Conservation (phyloP, 2,329 filamentous ascomycete species). For the Gnomoniopsis sp. region DNA sequence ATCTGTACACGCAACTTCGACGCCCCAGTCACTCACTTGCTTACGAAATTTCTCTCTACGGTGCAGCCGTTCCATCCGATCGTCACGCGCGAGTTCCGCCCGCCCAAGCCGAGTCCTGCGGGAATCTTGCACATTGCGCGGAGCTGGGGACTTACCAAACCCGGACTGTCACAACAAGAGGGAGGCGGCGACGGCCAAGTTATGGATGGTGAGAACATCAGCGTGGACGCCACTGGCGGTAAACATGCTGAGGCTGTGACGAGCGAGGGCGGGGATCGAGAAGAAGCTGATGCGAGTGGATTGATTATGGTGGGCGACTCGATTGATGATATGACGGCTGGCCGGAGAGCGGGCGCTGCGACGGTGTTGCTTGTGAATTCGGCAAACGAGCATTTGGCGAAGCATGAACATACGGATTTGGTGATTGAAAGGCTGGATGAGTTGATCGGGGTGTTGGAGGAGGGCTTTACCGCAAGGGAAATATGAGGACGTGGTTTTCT, state of each 20-base stretch:
- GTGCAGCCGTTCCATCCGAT: constrained; percentile 68
- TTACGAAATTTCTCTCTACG: constrained; percentile 68
- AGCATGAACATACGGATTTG: constrained; percentile 74
- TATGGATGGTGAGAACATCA: constrained; percentile 1
- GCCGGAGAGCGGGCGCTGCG: constrained; percentile 75
- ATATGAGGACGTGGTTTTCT: constrained; percentile 12
- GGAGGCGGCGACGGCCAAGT: constrained; percentile 6
- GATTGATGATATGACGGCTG: constrained; percentile 90
- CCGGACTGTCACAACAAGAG: background rate
- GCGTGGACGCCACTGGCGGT: constrained; percentile 10
- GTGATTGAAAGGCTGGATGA: constrained; percentile 72
- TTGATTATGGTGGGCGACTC: constrained; percentile 73
- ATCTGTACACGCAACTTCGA: constrained; percentile 97
- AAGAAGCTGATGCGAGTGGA: constrained; percentile 39
- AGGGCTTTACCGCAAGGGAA: constrained; percentile 62
- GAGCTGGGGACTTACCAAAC: constrained; percentile 61
- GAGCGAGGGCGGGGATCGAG: constrained; percentile 22
- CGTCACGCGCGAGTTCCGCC: constrained; percentile 77
- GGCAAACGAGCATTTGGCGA: constrained; percentile 67
- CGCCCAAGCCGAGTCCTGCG: constrained; percentile 83
- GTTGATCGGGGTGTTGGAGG: constrained; percentile 69
- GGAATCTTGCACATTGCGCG: constrained; percentile 83
- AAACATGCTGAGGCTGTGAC: constrained; percentile 21
- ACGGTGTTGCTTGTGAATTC: constrained; percentile 87
- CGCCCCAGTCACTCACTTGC: constrained; percentile 68